A percentile compares a stretch with the other conserved stretches of the same genome.
These are phyloP conservation scores for Anethum foeniculum DNA, from an alignment of 140 eudicot species.

Conservation along the genomic window DNA sequence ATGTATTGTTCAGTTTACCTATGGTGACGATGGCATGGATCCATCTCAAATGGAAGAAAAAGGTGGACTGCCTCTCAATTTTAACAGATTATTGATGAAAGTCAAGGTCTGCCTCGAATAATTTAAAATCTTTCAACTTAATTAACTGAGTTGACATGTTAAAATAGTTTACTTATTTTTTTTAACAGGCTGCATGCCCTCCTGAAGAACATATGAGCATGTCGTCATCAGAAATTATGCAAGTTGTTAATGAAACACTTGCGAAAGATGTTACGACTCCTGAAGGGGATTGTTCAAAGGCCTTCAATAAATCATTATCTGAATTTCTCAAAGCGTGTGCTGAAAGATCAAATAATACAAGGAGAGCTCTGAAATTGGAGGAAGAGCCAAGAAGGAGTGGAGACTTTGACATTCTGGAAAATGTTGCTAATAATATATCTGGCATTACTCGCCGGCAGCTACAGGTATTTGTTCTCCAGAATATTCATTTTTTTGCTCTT, in stretches of 20 bases:
- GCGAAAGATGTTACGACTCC: slow-evolving; percentile 47
- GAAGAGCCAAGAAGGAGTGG: slow-evolving; percentile 26
- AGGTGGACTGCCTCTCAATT: slow-evolving; percentile 70
- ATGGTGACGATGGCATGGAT: slow-evolving; percentile 95
- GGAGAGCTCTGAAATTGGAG: slow-evolving; percentile 28
- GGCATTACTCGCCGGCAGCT: slow-evolving; percentile 66
- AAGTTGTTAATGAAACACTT: slow-evolving; percentile 37
- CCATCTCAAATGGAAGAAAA: slow-evolving; percentile 94
- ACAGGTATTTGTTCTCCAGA: slow-evolving; percentile 29
- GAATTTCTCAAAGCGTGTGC: slow-evolving; percentile 36
- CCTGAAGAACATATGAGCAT: slow-evolving; percentile 44
- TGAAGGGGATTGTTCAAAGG: slow-evolving; percentile 63
- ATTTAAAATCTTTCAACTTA: neutral
- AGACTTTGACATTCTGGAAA: slow-evolving; percentile 30
- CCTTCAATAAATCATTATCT: slow-evolving; percentile 36
- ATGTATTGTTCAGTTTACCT: slow-evolving; percentile 70
- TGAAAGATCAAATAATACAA: slow-evolving; percentile 27
- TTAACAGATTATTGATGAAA: slow-evolving; percentile 67
- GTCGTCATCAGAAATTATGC: slow-evolving; percentile 45
- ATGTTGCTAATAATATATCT: slow-evolving; percentile 54
- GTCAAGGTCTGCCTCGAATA: slow-evolving; percentile 46
- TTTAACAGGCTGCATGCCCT: slow-evolving; percentile 81
- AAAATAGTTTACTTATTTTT: neutral
- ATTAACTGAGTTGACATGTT: neutral
- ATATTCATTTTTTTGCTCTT: neutral